Evolutionary conservation across 306 rosid species (phyloP).

Genomic region (Ormosia semicastrata): DNA sequence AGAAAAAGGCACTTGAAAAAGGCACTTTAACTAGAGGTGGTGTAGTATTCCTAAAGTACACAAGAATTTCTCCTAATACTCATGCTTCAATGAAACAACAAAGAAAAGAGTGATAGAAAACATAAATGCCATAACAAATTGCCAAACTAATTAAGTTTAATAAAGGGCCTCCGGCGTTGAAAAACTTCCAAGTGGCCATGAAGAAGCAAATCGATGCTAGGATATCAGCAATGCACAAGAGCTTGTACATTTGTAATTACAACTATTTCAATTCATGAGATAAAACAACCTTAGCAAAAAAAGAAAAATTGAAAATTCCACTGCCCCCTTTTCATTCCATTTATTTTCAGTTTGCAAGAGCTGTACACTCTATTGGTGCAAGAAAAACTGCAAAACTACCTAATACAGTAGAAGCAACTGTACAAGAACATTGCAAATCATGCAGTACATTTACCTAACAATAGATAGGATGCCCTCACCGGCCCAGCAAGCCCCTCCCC

Average conservation of each 20-base stretch:
- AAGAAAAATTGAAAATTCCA: neutral
- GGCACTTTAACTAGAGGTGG: no score
- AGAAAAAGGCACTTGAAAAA: no score
- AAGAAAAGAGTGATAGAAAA: neutral
- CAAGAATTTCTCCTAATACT: no score
- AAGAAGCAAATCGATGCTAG: neutral
- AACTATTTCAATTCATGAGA: neutral
- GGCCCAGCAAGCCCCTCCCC: neutral
- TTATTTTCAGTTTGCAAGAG: conserved; percentile 20
- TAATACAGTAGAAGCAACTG: conserved; percentile 17
- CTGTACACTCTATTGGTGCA: conserved; percentile 26
- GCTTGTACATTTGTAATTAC: neutral
- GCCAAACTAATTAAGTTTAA: neutral
- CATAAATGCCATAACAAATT: neutral
- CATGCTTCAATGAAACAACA: neutral
- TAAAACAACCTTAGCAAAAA: neutral
- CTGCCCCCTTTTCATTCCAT: neutral
- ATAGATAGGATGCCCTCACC: conserved; percentile 10
- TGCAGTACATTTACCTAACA: neutral
- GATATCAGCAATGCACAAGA: neutral
- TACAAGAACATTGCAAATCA: conserved; percentile 29
- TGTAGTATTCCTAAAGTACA: no score
- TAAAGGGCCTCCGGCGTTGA: neutral
- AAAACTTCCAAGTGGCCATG: neutral
- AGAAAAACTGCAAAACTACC: conserved; percentile 12